Base-by-base conservation (phyloP, 352 stramenopile species). In the Phytopythium boreale region DNA sequence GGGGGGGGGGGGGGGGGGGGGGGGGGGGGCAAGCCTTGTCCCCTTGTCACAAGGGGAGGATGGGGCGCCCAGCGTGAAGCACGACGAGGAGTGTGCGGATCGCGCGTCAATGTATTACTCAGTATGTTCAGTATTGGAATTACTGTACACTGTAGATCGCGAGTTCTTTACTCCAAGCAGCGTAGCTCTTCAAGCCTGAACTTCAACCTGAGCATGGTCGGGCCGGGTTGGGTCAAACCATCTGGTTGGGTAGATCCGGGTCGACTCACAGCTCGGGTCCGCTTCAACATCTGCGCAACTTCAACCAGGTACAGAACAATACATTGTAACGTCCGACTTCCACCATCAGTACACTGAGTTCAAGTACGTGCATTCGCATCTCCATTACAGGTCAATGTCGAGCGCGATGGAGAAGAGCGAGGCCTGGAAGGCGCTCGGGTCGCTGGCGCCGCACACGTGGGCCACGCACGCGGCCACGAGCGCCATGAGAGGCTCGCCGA, bases 331-430 rank as follows among this genome's bases (percentile, higher is more conserved):
- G 1, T 10, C 34, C 34, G 34, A 10, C 10, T 14, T 39, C 10
- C 34, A 39, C 29, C 7, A 3, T 34, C 29, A 7, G 7, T 7
- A n/a, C 11, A 39, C 34, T 39, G 34, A 39, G 34, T 14, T 14
- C 34, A 39, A 39, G 34, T 39, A 39, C 6, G 34, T 14, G 34
- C 34, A 15, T 15, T 39, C 10, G 34, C 6, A 39, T 39, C 27
- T 58, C 47, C 36, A 19, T 41, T 79, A 79, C 11, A 15, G 22
- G 10, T 65, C 56, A 12, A 63, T 36, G 31, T 87, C 74, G 27
- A 90, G 72, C 20, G 75, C 63, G 20, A 83, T 81, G 17, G 80
- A 72, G 49, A 91, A 89, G 50, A 91, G 76, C 22, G 82, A 91
- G 2, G 65, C 70, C 24, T 62, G 69, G 60, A 88, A 91, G 8